A percentile compares a stretch with the other conserved stretches of the same genome.
These are phyloP conservation scores for Populus simonii DNA, from an alignment of 345 rosid genomes.

Conservation along the genomic window DNA sequence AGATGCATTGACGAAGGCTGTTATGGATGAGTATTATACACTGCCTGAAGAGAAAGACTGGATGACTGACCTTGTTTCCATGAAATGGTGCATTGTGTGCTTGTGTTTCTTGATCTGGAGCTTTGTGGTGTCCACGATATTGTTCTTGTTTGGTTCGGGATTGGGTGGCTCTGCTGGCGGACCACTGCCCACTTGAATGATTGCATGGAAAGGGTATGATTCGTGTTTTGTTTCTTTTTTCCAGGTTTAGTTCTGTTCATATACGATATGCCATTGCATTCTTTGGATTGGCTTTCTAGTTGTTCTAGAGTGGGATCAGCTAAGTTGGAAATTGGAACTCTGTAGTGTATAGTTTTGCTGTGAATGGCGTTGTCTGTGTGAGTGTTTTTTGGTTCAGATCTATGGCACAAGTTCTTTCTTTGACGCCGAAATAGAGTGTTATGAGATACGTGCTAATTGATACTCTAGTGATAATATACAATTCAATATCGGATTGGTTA, in stretches of 20 bases:
- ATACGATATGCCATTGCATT: neutral
- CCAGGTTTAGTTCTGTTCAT: neutral
- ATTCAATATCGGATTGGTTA: no score
- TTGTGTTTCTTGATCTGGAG: constrained; percentile 28
- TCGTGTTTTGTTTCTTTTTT: neutral
- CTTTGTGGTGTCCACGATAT: constrained; percentile 4
- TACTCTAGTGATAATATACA: no score
- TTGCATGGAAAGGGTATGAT: constrained; percentile 10
- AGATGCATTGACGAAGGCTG: constrained; percentile 25
- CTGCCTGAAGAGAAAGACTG: constrained; percentile 31
- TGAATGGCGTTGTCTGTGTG: no score
- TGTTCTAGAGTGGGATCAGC: neutral
- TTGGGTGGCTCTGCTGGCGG: constrained; percentile 12
- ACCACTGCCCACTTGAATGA: constrained; percentile 31
- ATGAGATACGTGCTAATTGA: no score
- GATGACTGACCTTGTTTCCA: constrained; percentile 11
- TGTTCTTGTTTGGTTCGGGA: constrained; percentile 16
- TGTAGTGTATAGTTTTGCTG: no score
- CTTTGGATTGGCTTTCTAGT: neutral
- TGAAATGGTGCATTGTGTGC: constrained; percentile 12
- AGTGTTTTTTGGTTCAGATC: no score
- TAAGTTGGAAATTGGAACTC: neutral
- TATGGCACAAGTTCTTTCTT: no score
- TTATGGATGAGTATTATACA: constrained; percentile 15
- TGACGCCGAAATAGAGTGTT: no score